Evolutionary conservation across 2,329 filamentous ascomycete species (phyloP), one percentile per base, ranked within the genome.

Genomic region (Diaporthe citriasiana): DNA sequence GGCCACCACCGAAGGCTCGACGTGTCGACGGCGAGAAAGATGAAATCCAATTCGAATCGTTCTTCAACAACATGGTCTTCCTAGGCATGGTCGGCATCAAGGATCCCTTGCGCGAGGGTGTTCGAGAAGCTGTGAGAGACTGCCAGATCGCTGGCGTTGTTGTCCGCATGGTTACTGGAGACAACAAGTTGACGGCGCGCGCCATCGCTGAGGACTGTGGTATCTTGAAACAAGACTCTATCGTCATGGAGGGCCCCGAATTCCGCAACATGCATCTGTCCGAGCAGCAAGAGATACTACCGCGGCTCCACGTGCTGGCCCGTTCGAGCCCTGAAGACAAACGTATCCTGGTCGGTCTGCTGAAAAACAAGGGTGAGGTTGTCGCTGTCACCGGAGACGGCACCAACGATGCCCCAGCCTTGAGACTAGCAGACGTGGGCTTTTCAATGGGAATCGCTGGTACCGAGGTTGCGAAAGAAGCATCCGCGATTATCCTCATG

Each of bases 361-460:
- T 95, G 75, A 94, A 93, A 82, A 91, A 92, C 76, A 87, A 91
- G 80, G 91, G 91, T 59, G 93, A 96, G 81, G 95, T 92, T 22
- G 94, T 96, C 69, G 94, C 94, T 57, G 94, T 95, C 15, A 96
- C 94, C 40, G 94, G 94, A 77, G 94, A 96, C 79, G 94, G 94
- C 72, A 95, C 94, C 78, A 96, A 96, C 81, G 94, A 96, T 82
- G 94, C 93, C 5, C 93, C 93, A 35, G 94, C 94, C 66, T 87
- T 96, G 65, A 95, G 94, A 83, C 92, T 92, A 79, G 94, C 94
- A 9, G 93, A 96, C 79, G 92, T 96, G 65, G 94, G 94, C 35
- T 95, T 96, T 83, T 94, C 93, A 25, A 96, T 96, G 94, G 94
- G 94, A 77, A 94, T 95, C 70, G 89, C 93, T 19, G 94, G 94